Percentiles rank a stretch among this genome's conserved stretches.
Conservation (phyloP, 192 early-diverging fungal genomes). For the Blastocladiella britannica region DNA sequence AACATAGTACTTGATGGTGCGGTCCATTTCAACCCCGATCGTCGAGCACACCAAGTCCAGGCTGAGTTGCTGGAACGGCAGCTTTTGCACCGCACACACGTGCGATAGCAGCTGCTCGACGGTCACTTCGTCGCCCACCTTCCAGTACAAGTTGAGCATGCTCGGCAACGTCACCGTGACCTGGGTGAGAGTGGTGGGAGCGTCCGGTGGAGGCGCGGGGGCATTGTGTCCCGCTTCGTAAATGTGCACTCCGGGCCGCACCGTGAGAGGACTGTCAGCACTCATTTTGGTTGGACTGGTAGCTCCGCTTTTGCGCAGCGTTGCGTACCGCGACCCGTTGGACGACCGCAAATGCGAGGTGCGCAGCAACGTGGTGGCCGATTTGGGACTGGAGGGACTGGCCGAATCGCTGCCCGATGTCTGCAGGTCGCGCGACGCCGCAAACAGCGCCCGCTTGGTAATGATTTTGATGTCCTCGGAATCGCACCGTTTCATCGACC, state of each 20-base stretch:
- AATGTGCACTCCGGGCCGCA: background rate
- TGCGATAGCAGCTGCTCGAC: background rate
- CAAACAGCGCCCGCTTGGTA: background rate
- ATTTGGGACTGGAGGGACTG: background rate
- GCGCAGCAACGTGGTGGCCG: background rate
- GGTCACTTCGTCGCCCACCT: background rate
- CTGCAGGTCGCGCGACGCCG: background rate
- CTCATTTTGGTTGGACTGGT: background rate
- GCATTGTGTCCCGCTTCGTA: background rate
- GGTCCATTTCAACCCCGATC: conserved; percentile 19
- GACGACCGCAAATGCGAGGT: background rate
- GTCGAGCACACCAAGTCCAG: background rate
- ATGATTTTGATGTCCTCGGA: background rate
- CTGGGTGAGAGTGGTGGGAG: background rate
- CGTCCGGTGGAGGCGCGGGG: background rate
- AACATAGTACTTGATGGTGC: conserved; percentile 13
- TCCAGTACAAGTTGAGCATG: background rate
- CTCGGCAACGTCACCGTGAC: background rate
- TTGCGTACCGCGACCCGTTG: background rate
- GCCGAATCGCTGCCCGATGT: too few species aligned
- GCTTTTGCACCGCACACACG: background rate
- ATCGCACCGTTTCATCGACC: background rate
- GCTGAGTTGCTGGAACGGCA: background rate
- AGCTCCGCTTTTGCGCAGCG: background rate
- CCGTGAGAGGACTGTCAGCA: background rate